Evolutionary conservation across 1,284 basidiomycete species (phyloP).

Genomic region (Heterobasidion annosum): DNA sequence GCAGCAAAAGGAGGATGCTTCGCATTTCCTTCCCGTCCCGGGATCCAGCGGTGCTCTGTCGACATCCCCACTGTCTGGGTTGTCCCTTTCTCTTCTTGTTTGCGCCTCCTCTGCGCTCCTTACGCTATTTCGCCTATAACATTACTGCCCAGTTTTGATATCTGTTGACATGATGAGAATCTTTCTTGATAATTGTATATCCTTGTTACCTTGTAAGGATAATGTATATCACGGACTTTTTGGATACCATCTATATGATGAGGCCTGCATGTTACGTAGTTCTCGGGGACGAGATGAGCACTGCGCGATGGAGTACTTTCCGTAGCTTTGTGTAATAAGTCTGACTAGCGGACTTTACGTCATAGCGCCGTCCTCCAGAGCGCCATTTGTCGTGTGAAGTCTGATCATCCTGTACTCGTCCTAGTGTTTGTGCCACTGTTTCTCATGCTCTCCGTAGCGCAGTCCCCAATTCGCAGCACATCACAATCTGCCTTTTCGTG

Average conservation of each 20-base stretch:
- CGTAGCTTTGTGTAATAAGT: too few species aligned
- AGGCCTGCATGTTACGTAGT: background rate
- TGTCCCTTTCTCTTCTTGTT: background rate
- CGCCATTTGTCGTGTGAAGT: too few species aligned
- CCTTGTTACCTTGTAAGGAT: too few species aligned
- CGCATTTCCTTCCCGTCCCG: constrained; percentile 58
- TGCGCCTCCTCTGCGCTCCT: background rate
- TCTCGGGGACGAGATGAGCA: background rate
- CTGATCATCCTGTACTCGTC: too few species aligned
- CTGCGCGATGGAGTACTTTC: too few species aligned
- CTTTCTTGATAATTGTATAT: background rate
- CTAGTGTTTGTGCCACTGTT: too few species aligned
- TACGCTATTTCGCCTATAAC: background rate
- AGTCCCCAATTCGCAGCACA: too few species aligned
- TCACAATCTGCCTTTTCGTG: too few species aligned
- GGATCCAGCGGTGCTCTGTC: constrained; percentile 26
- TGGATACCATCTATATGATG: background rate
- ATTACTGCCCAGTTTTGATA: background rate
- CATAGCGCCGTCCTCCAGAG: too few species aligned
- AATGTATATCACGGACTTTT: background rate
- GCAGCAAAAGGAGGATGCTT: constrained; percentile 40
- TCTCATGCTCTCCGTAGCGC: too few species aligned
- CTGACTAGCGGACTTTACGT: too few species aligned
- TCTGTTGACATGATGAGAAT: background rate
- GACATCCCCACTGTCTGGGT: background rate